Evolutionary conservation across 2,329 filamentous ascomycete species (phyloP), one percentile per base, ranked within the genome.

Genomic region (Hymenoscyphus fructigenus): DNA sequence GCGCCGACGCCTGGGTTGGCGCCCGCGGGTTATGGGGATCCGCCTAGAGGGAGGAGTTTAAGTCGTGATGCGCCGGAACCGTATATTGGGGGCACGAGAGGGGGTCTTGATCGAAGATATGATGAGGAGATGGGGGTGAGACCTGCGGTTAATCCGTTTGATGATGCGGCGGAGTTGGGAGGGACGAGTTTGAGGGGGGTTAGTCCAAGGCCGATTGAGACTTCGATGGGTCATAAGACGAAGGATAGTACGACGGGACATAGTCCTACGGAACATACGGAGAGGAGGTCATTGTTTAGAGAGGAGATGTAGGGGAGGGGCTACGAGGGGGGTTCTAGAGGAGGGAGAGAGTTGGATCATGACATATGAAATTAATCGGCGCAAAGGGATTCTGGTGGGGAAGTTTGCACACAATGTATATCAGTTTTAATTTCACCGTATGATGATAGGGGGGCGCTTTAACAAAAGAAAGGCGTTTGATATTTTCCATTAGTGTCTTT

Each of bases 161-260:
- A 88, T 61, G 90, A 92, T 71, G 72, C 79, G 61, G 83, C 85
- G 9, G 87, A 87, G 75, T 80, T 83, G 67, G 88, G 86, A 67
- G 85, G 85, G 72, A 74, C 86, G 64, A 85, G 81, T 75, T 72
- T 92, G 77, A 79, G 91, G 63, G 90, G 90, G 29, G 87, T 93
- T 34, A 94, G 91, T 76, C 91, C 92, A 2, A 78, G 91, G 69
- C 91, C 91, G n/a, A 85, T 90, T 70, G 81, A 87, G 59, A 83
- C 82, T 34, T 75, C 78, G 44, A 77, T 6, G 32, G 56, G 67
- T 17, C n/a, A 47, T 53, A 44, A 44, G 20, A 71, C 74, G 23
- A 78, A 75, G 60, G 41, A 44, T 44, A 44, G 17, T 44, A 44
- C 41, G 41, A 6, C n/a, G 17, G 78, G 74, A 15, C 62, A 68